Evolutionary conservation across 2,329 filamentous ascomycete species (phyloP).

Genomic region (Cercospora sesami): DNA sequence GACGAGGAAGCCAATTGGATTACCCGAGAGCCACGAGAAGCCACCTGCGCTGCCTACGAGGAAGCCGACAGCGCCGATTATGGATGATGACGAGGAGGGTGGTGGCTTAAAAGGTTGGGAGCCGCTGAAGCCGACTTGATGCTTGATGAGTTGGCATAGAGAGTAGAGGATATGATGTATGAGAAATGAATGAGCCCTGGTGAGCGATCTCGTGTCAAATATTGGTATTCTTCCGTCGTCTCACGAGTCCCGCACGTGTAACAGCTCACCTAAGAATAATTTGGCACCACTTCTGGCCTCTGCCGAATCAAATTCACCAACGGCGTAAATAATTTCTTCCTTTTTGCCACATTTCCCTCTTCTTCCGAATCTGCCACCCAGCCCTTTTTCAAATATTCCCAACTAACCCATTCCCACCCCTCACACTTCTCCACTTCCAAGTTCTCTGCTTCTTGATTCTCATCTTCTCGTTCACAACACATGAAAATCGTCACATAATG

Average conservation of each 20-base stretch:
- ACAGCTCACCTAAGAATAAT: neutral
- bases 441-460: constrained; percentile 49
- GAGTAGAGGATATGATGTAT: neutral
- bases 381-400: constrained; percentile 47
- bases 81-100: constrained; percentile 33
- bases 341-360: constrained; percentile 33
- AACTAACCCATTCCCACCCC: constrained; percentile 55
- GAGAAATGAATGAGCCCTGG: neutral
- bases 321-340: constrained; percentile 48
- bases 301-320: constrained; percentile 50
- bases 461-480: constrained; percentile 52
- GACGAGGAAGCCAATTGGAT: constrained; percentile 15
- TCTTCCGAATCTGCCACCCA: constrained; percentile 20
- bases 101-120: constrained; percentile 36
- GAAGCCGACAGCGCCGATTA: constrained; percentile 30
- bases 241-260: too few species aligned
- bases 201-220: neutral
- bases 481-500: constrained; percentile 78
- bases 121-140: constrained; percentile 33
- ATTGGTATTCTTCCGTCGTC: too few species aligned
- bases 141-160: neutral
- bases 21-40: constrained; percentile 6
- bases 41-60: constrained; percentile 31
- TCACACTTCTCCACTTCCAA: constrained; percentile 57
- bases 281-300: constrained; percentile 33